phyloP scores from a whole-genome alignment of 2,329 filamentous ascomycete species.

The Stemphylium lycopersici region DNA sequence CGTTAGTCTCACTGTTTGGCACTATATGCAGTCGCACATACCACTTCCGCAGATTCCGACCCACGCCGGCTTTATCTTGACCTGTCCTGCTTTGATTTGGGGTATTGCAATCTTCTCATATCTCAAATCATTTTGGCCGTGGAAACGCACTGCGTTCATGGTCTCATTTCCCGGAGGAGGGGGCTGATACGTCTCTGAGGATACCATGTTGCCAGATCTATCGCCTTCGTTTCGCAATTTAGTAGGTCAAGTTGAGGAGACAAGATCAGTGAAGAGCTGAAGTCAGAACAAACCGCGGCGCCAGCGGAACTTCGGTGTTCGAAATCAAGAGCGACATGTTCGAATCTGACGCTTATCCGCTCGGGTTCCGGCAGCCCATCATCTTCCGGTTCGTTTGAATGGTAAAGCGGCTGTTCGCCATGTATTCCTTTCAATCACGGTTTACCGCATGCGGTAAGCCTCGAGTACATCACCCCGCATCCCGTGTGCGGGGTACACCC shows the following conservation, averaged over 20 bases:
- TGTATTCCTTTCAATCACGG: conserved; percentile 12
- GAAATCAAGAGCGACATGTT: not conserved
- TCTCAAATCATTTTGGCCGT: conserved; percentile 53
- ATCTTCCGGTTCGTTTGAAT: conserved; percentile 6
- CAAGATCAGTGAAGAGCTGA: conserved; percentile 1
- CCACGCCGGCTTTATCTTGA: conserved; percentile 52
- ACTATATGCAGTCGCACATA: conserved; percentile 10
- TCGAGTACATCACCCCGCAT: conserved; percentile 31
- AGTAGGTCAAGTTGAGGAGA: not conserved
- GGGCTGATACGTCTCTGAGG: conserved; percentile 21
- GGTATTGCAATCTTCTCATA: conserved; percentile 53
- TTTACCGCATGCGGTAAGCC: conserved; percentile 30
- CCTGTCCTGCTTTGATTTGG: conserved; percentile 48
- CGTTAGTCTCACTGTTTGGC: conserved; percentile 4
- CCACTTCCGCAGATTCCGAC: conserved; percentile 53
- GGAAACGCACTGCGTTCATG: conserved; percentile 57
- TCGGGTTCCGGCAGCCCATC: not conserved
- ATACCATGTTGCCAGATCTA: conserved; percentile 1
- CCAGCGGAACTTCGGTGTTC: not conserved
- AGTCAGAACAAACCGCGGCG: not conserved
- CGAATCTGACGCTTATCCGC: conserved; percentile 1
- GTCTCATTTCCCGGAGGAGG: conserved; percentile 26
- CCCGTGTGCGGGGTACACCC: conserved; percentile 23
- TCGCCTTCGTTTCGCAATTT: not conserved
- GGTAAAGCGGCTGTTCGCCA: conserved; percentile 15